Evolutionary conservation across 495 filamentous ascomycete genomes (phyloP).

Genomic region (Xylaria venustula): DNA sequence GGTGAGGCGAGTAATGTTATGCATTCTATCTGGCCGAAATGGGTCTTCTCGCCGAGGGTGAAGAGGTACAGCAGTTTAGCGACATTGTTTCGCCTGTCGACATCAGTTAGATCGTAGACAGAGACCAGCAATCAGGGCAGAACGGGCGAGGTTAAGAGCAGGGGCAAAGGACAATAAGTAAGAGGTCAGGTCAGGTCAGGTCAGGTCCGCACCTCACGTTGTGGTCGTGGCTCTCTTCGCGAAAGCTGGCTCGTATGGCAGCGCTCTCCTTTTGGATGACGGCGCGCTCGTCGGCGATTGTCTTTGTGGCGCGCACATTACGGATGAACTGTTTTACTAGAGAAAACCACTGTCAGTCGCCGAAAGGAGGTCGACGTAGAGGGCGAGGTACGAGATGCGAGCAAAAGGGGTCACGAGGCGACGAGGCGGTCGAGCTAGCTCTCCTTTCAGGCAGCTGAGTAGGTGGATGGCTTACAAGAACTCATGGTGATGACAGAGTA

Average conservation of each 20-base stretch:
- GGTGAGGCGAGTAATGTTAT: slow-evolving; percentile 95
- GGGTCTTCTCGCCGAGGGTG: slow-evolving; percentile 95
- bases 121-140: too few relatives aligned
- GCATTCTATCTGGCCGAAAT: slow-evolving; percentile 99
- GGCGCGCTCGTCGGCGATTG: slow-evolving; percentile 95
- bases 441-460: background rate
- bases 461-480: slow-evolving; percentile 40
- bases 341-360: slow-evolving; percentile 11
- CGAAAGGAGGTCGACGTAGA: background rate
- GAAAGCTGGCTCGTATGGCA: slow-evolving; percentile 91
- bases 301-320: slow-evolving; percentile 97
- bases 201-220: slow-evolving; percentile 66
- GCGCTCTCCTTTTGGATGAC: slow-evolving; percentile 99
- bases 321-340: slow-evolving; percentile 99
- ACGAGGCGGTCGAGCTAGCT: background rate
- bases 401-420: background rate
- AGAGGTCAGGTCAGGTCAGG: too few relatives aligned
- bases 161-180: too few relatives aligned
- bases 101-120: slow-evolving; percentile 6
- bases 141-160: too few relatives aligned
- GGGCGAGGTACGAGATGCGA: background rate
- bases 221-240: slow-evolving; percentile 92
- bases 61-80: slow-evolving; percentile 98
- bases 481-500: slow-evolving; percentile 39
- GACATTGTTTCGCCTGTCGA: slow-evolving; percentile 89